A percentile compares a stretch with the other conserved stretches of the same genome.
phyloP scores from a whole-genome alignment of 106 monocot species.

The Acorus calamus region DNA sequence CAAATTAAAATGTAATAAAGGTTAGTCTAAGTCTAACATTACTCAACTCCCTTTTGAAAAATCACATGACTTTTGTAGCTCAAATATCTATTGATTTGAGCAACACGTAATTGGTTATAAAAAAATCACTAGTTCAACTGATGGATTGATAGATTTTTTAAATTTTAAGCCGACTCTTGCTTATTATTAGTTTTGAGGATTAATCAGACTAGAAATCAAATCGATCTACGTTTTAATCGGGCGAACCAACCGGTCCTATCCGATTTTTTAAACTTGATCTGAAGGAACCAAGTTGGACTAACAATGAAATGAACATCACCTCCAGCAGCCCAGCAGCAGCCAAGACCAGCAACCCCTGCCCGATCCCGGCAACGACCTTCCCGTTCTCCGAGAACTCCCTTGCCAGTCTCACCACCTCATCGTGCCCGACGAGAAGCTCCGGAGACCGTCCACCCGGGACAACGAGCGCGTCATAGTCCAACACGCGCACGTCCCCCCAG shows the following conservation, averaged over 20 bases:
- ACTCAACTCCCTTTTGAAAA: too few relatives aligned
- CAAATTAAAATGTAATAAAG: too few relatives aligned
- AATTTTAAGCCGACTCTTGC: too few relatives aligned
- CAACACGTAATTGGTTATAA: too few relatives aligned
- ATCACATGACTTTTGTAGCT: too few relatives aligned
- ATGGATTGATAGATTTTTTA: too few relatives aligned
- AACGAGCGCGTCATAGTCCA: constrained; percentile 8
- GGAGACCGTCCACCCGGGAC: constrained; percentile 9
- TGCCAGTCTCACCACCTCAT: constrained; percentile 2
- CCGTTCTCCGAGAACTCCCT: background rate
- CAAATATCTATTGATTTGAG: too few relatives aligned
- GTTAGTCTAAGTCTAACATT: too few relatives aligned
- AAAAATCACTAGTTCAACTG: too few relatives aligned
- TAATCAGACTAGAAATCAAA: too few relatives aligned
- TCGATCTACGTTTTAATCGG: too few relatives aligned
- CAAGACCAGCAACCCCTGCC: constrained; percentile 8
- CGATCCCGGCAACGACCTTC: constrained; percentile 2
- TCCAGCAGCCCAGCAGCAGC: constrained; percentile 4
- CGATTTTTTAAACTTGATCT: background rate
- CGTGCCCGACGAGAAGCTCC: constrained; percentile 2
- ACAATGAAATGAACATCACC: background rate
- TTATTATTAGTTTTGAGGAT: too few relatives aligned
- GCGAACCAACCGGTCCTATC: background rate
- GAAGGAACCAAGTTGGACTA: background rate
- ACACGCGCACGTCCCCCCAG: background rate